These are phyloP conservation scores for Komagataella kurtzmanii DNA, from an alignment of 805 yeast species.

Conservation along the genomic window DNA sequence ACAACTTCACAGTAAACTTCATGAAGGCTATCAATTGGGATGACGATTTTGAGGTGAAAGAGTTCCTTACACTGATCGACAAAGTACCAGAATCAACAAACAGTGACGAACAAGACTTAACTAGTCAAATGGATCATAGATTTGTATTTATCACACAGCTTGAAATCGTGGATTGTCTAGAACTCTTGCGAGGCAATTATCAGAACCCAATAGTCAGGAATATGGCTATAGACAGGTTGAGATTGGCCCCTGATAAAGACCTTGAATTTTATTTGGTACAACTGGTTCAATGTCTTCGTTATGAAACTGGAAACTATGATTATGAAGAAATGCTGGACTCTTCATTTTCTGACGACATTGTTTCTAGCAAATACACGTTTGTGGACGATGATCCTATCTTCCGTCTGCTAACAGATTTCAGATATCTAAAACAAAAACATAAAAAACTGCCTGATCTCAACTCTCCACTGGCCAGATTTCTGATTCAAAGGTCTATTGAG, in stretches of 20 bases:
- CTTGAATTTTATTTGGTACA: slow-evolving; percentile 74
- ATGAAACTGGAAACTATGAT: slow-evolving; percentile 31
- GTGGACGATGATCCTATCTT: slow-evolving; percentile 15
- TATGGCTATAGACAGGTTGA: slow-evolving; percentile 78
- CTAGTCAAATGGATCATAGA: not conserved
- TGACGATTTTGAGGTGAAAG: slow-evolving; percentile 67
- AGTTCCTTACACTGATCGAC: slow-evolving; percentile 32
- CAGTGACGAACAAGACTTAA: not conserved
- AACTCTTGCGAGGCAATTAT: slow-evolving; percentile 69
- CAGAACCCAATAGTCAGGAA: slow-evolving; percentile 62
- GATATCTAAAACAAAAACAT: slow-evolving; percentile 3
- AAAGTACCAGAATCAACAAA: not conserved
- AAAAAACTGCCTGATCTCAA: slow-evolving; percentile 11
- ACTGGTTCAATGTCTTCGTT: slow-evolving; percentile 81
- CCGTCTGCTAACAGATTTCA: slow-evolving; percentile 12
- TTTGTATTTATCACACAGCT: slow-evolving; percentile 16
- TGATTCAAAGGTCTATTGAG: slow-evolving; percentile 56
- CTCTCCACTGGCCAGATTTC: slow-evolving; percentile 62
- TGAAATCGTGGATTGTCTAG: slow-evolving; percentile 35
- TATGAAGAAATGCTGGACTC: slow-evolving; percentile 2
- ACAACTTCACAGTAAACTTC: slow-evolving; percentile 39
- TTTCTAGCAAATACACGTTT: slow-evolving; percentile 19
- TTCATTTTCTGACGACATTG: not conserved
- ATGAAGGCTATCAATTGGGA: slow-evolving; percentile 83
- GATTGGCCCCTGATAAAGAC: slow-evolving; percentile 69